Evolutionary conservation across 1,284 basidiomycete genomes (phyloP).

Genomic region (Puccinia triticina): DNA sequence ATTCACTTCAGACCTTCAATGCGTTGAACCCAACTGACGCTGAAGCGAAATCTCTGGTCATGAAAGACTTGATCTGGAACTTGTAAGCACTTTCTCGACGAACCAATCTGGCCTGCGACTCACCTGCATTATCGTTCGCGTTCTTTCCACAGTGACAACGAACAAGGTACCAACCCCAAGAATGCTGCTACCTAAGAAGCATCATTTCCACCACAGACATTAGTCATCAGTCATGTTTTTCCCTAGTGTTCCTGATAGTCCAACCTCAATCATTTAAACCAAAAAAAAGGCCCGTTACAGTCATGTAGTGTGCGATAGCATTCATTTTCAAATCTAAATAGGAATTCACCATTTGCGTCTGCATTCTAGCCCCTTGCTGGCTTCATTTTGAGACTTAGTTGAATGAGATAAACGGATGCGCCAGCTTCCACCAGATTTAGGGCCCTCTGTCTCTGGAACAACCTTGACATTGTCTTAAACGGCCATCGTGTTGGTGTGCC

Average conservation of each 20-base stretch:
- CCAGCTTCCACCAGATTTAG: too few relatives aligned
- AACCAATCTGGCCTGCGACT: background rate
- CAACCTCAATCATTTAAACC: background rate
- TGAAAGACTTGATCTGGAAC: background rate
- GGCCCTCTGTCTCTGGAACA: too few relatives aligned
- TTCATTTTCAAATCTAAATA: too few relatives aligned
- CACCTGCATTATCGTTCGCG: background rate
- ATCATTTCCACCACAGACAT: background rate
- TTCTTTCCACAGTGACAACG: background rate
- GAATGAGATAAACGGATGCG: too few relatives aligned
- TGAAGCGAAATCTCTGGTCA: background rate
- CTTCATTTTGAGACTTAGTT: too few relatives aligned
- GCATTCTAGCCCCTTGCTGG: too few relatives aligned
- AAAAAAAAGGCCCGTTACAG: too few relatives aligned
- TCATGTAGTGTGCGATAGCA: too few relatives aligned
- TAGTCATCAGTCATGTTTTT: background rate
- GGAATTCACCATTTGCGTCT: too few relatives aligned
- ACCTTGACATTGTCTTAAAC: too few relatives aligned
- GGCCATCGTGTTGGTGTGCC: too few relatives aligned
- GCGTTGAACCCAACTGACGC: background rate
- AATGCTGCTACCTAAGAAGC: background rate
- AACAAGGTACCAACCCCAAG: background rate
- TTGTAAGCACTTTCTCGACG: conserved; percentile 10
- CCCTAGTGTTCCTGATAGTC: background rate
- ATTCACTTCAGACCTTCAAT: conserved; percentile 8